These are phyloP conservation scores for Odontarrhena argentea DNA, from an alignment of 345 rosid genomes.

Conservation along the genomic window DNA sequence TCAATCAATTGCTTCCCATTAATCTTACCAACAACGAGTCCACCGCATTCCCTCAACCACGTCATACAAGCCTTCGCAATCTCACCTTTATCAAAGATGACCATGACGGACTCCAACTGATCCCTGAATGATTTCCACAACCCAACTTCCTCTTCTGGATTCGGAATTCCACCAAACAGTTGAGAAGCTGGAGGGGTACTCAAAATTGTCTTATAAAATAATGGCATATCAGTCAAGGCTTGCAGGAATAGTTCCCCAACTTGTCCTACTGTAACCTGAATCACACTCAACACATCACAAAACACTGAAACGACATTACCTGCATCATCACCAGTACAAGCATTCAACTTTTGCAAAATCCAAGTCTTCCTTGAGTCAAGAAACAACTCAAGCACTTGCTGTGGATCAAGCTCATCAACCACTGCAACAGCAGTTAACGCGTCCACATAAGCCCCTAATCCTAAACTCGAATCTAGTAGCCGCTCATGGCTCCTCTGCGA, in stretches of 20 bases:
- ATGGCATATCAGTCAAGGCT: constrained; percentile 86
- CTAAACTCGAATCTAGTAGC: constrained; percentile 68
- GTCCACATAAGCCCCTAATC: constrained; percentile 68
- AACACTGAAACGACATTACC: constrained; percentile 56
- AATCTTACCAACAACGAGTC: constrained; percentile 60
- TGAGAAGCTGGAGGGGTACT: constrained; percentile 94
- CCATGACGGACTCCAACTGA: constrained; percentile 63
- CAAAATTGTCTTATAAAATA: constrained; percentile 81
- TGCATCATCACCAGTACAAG: constrained; percentile 47
- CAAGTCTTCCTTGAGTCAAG: constrained; percentile 79
- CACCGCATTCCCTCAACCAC: constrained; percentile 84
- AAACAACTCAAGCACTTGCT: constrained; percentile 66
- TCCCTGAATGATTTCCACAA: constrained; percentile 90
- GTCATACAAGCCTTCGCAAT: constrained; percentile 64
- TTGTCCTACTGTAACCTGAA: constrained; percentile 85
- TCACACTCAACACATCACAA: constrained; percentile 71
- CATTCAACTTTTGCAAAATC: constrained; percentile 68
- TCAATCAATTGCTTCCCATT: constrained; percentile 68
- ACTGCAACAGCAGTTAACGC: constrained; percentile 87
- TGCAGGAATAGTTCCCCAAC: constrained; percentile 91
- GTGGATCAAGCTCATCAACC: constrained; percentile 79
- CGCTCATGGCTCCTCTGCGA: constrained; percentile 91
- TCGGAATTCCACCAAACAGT: constrained; percentile 91
- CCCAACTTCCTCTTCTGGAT: constrained; percentile 86
- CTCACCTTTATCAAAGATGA: constrained; percentile 55